Conservation (phyloP, 1,284 basidiomycete genomes). For the Xanthoconium separans region DNA sequence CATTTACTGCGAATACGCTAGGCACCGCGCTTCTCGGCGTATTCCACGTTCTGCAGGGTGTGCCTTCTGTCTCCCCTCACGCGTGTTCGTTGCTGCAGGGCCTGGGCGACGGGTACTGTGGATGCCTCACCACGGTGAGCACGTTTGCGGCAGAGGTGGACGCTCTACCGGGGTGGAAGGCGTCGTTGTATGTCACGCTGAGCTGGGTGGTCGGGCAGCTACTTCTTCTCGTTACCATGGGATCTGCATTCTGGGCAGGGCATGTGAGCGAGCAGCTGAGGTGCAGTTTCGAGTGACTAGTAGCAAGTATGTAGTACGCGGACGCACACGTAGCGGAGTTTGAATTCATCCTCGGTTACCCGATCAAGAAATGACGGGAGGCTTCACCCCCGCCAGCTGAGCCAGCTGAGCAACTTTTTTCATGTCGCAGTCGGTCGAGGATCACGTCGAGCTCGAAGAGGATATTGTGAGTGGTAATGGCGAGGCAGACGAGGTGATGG, state of each 20-base stretch:
- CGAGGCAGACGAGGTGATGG: constrained; percentile 68
- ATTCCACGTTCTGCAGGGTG: constrained; percentile 71
- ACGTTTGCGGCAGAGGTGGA: constrained; percentile 87
- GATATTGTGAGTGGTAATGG: constrained; percentile 49
- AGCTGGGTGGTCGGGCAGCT: constrained; percentile 76
- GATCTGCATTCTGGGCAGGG: constrained; percentile 63
- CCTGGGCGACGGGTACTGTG: constrained; percentile 90
- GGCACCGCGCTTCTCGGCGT: constrained; percentile 77
- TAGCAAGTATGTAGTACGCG: not conserved
- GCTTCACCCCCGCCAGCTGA: constrained; percentile 18
- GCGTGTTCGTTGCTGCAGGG: constrained; percentile 78
- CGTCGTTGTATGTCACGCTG: constrained; percentile 65
- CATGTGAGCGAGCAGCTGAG: constrained; percentile 40
- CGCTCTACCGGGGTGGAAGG: constrained; percentile 54
- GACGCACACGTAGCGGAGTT: constrained; percentile 26
- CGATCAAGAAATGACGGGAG: constrained; percentile 23
- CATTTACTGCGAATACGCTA: constrained; percentile 81
- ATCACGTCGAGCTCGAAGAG: constrained; percentile 49
- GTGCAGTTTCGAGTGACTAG: constrained; percentile 37
- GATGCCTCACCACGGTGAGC: constrained; percentile 91
- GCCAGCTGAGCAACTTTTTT: constrained; percentile 25
- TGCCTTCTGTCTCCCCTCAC: constrained; percentile 43
- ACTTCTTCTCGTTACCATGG: constrained; percentile 75
- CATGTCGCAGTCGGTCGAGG: constrained; percentile 54
- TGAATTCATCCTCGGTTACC: constrained; percentile 27